These are phyloP conservation scores for Tricholoma flavovirens DNA, from an alignment of 768 basidiomycete genomes.

Conservation along the genomic window DNA sequence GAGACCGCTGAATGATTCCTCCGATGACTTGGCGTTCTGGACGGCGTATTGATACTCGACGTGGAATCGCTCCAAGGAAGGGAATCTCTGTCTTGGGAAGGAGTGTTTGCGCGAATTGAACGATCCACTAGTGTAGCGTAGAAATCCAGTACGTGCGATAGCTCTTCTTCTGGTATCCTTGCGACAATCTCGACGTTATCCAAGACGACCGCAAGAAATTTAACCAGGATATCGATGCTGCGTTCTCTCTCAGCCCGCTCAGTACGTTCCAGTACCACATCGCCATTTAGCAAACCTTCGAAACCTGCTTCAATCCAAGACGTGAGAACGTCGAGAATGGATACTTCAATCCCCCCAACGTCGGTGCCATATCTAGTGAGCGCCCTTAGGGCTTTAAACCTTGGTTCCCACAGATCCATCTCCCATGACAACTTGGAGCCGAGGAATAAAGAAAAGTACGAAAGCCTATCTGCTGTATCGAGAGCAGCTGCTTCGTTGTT, in stretches of 20 bases:
- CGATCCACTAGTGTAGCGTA: slow-evolving; percentile 55
- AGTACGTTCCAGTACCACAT: slow-evolving; percentile 28
- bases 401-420: slow-evolving; percentile 64
- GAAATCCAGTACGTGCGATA: slow-evolving; percentile 52
- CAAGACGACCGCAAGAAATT: slow-evolving; percentile 49
- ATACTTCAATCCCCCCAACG: slow-evolving; percentile 58
- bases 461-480: slow-evolving; percentile 52
- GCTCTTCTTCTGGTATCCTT: slow-evolving; percentile 53
- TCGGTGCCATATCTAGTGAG: slow-evolving; percentile 58
- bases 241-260: slow-evolving; percentile 58
- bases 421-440: slow-evolving; percentile 45
- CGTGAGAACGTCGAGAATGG: slow-evolving; percentile 50
- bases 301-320: slow-evolving; percentile 67
- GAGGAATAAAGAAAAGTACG: slow-evolving; percentile 61
- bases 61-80: slow-evolving; percentile 28
- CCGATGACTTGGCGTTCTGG: slow-evolving; percentile 38
- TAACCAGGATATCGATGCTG: slow-evolving; percentile 54
- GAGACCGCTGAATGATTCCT: slow-evolving; percentile 62
- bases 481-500: slow-evolving; percentile 43
- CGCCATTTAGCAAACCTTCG: slow-evolving; percentile 36
- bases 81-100: slow-evolving; percentile 23
- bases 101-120: slow-evolving; percentile 29
- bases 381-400: slow-evolving; percentile 61
- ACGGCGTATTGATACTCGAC: slow-evolving; percentile 20
- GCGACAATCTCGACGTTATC: slow-evolving; percentile 49